These are phyloP conservation scores for Chytriomyces confervae DNA, from an alignment of 192 early-diverging fungal species.

Conservation along the genomic window DNA sequence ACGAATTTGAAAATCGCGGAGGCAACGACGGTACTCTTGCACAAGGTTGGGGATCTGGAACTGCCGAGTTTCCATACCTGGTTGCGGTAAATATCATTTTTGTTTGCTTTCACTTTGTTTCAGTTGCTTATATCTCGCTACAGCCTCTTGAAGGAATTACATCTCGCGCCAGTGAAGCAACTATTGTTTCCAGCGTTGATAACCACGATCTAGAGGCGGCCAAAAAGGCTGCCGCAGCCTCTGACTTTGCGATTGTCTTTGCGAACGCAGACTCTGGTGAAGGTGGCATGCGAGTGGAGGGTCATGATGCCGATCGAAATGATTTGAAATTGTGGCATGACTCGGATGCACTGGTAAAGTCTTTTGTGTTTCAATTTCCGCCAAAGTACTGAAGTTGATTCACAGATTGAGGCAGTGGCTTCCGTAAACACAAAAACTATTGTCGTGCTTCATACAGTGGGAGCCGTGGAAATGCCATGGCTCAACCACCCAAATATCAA, in stretches of 20 bases:
- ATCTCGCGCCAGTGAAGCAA: slow-evolving; percentile 7
- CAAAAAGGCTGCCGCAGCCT: slow-evolving; percentile 8
- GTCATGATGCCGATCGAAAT: slow-evolving; percentile 51
- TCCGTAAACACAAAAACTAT: slow-evolving; percentile 53
- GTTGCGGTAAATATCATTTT: slow-evolving; percentile 27
- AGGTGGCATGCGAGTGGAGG: slow-evolving; percentile 19
- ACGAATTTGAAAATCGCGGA: slow-evolving; percentile 34
- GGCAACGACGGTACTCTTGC: slow-evolving; percentile 46
- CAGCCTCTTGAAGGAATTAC: slow-evolving; percentile 40
- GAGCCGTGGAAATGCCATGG: slow-evolving; percentile 63
- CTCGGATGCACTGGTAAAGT: slow-evolving; percentile 44
- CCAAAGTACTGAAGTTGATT: background rate
- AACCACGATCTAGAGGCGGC: slow-evolving; percentile 32
- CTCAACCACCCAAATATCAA: slow-evolving; percentile 58
- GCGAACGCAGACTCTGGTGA: slow-evolving; percentile 47
- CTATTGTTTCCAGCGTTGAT: slow-evolving; percentile 20
- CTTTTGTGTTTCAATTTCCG: background rate
- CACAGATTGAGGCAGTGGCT: slow-evolving; percentile 52
- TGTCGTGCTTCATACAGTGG: slow-evolving; percentile 59
- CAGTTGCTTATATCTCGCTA: background rate
- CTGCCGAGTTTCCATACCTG: slow-evolving; percentile 51
- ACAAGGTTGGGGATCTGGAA: slow-evolving; percentile 54
- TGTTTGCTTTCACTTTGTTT: background rate
- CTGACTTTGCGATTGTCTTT: slow-evolving; percentile 51
- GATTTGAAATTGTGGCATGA: slow-evolving; percentile 56